phyloP scores from a whole-genome alignment of 768 basidiomycete genomes.

The Xerocomus spinulosus region DNA sequence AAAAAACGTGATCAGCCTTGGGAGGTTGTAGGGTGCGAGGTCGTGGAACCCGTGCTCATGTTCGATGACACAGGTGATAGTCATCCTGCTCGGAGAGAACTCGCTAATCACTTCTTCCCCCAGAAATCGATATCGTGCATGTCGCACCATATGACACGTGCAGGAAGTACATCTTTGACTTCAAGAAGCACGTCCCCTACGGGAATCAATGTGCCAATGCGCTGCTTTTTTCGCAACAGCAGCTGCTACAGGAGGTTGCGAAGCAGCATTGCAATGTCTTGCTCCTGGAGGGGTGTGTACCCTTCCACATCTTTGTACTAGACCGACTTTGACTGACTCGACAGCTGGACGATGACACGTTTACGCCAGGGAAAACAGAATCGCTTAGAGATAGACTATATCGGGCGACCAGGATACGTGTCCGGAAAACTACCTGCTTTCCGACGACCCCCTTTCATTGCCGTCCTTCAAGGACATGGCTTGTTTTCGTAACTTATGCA shows the following conservation, averaged over 20 bases:
- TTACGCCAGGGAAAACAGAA: slow-evolving; percentile 58
- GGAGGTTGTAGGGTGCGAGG: slow-evolving; percentile 71
- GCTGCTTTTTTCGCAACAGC: slow-evolving; percentile 59
- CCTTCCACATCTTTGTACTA: background rate
- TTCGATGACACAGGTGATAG: slow-evolving; percentile 58
- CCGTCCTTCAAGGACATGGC: slow-evolving; percentile 45
- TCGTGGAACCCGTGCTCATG: slow-evolving; percentile 60
- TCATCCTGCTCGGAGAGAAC: slow-evolving; percentile 1
- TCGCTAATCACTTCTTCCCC: slow-evolving; percentile 6
- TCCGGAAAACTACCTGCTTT: slow-evolving; percentile 43
- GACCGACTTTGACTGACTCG: slow-evolving; percentile 3
- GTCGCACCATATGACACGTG: slow-evolving; percentile 50
- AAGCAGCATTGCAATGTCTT: slow-evolving; percentile 60
- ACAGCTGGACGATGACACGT: slow-evolving; percentile 64
- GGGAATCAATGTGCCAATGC: slow-evolving; percentile 47
- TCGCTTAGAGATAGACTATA: slow-evolving; percentile 68
- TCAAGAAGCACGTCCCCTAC: slow-evolving; percentile 42
- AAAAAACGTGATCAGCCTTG: slow-evolving; percentile 55
- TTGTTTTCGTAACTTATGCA: slow-evolving; percentile 27
- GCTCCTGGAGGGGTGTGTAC: slow-evolving; percentile 59
- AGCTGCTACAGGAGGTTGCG: slow-evolving; percentile 51
- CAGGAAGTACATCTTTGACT: slow-evolving; percentile 61
- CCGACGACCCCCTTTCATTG: slow-evolving; percentile 63
- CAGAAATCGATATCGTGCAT: slow-evolving; percentile 59
- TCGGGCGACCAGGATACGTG: slow-evolving; percentile 59